Base-by-base conservation (phyloP, 164 flowering plant species). In the Stephania japonica region DNA sequence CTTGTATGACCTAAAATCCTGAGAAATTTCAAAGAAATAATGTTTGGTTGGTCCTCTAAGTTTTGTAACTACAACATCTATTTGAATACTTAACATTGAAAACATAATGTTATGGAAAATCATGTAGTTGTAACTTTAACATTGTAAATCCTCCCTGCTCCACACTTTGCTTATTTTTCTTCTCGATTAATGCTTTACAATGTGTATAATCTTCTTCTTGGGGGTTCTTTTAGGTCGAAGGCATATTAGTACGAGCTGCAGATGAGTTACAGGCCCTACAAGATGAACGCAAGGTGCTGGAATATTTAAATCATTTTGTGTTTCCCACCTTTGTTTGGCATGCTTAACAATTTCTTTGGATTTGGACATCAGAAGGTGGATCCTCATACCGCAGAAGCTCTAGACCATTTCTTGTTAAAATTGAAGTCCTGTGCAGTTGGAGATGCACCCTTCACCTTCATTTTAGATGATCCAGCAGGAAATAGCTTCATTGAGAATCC, bases 401-500 rank as follows among this genome's bases (percentile, higher is more conserved):
- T 95, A 50, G 98, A 95, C 68, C 79, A 80, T 67, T 95, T 95
- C 80, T 76, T 95, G 82, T 24, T 79, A 71, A 93, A 89, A 78
- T 79, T 95, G 78, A 89, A 81, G 78, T 87, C 90, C 67, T 95
- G 89, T 86, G 94, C 94, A 42, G 71, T 78, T n/a, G 99, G 87
- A 76, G 83, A 83, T 41, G 83, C 75, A 66, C 63, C 87, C 12
- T 95, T 93, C 83, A 88, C 92, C 73, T 87, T 95, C 75, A 78
- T 89, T 72, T 85, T 95, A 75, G 99, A 93, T 81, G 99, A 95
- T 85, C 99, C 98, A 73, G 86, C 98, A 50, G 99, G 99, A 68
- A 95, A 95, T 83, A 93, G 99, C 87, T 95, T 87, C 83, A 87
- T 93, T 81, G 98, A 95, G 79, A 95, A 95, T 70, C 98, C 86